Evolutionary conservation across 257 asterid genomes (phyloP).

Genomic region (Cynanchum wilfordii): DNA sequence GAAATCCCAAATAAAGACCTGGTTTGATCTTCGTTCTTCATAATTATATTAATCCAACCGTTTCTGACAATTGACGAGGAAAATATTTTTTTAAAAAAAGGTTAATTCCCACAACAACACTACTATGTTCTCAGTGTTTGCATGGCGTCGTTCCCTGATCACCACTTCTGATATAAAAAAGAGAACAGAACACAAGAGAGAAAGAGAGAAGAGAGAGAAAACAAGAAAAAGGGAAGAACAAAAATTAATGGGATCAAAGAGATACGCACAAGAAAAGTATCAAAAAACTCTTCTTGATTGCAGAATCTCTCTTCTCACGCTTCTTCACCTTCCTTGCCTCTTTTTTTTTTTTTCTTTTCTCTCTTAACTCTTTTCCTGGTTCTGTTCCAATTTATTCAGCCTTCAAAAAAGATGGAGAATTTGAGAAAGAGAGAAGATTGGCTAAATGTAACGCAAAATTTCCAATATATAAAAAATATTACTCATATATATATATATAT

Average conservation of each 20-base stretch:
- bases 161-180: too few relatives aligned
- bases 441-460: not conserved
- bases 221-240: too few relatives aligned
- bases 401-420: conserved; percentile 12
- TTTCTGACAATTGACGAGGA: not conserved
- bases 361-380: not conserved
- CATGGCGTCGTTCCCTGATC: conserved; percentile 4
- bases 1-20: conserved; percentile 82
- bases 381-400: not conserved
- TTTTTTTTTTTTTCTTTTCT: not conserved
- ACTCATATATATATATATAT: not conserved
- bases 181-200: not conserved
- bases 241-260: not conserved
- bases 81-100: not conserved
- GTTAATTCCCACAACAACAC: too few relatives aligned
- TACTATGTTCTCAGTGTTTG: not conserved
- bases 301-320: conserved; percentile 3
- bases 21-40: conserved; percentile 78
- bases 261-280: conserved; percentile 17
- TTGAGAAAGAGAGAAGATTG: not conserved
- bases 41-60: conserved; percentile 11
- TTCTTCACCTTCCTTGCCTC: not conserved
- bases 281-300: conserved; percentile 5
- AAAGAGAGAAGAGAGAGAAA: not conserved
- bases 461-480: not conserved